Base-by-base conservation (phyloP, 352 stramenopile genomes). In the Phytopythium vexans region DNA sequence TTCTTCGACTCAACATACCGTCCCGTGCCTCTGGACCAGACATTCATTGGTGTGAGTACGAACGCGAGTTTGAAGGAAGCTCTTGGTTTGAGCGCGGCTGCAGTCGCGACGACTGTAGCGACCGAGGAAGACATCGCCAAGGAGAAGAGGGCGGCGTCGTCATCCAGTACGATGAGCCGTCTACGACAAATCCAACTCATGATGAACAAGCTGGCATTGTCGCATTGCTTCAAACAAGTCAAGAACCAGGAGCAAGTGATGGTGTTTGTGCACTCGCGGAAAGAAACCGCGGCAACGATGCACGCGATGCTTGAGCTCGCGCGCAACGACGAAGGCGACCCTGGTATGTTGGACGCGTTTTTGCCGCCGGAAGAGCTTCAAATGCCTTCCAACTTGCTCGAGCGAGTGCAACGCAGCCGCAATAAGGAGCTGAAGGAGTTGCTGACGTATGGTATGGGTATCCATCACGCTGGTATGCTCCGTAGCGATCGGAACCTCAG, bases 201-300 rank as follows among this genome's bases (percentile, higher is more conserved):
- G 62, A 92, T 95, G 83, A 92, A 94, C 68, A 89, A 97, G 58
- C 64, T 95, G 14, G 72, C 80, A 15, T 74, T 86, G 8, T 68
- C 72, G 1, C 82, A 92, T 45, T 92, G 84, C 40, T 46, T 92
- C 14, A 67, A 74, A 41, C 82, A 90, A 37, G 71, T 92, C 0
- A 60, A 75, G 39, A 67, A 80, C 37, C 72, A 78, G 10, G 74
- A 95, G 58, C 86, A 95, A 54, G 82, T 99, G 3, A 99, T 99
- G 98, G 95, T 99, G 8, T 99, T 99, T 79, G 97, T 99, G 7
- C 97, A 99, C 71, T 98, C 92, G 12, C 90, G 98, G 35, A 99
- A 99, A 63, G 97, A 99, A 48, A 99, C 98, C 0, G 86, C 92
- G 16, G 86, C 87, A 35, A 99, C 98, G 11, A 97, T 97, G 54